phyloP scores from a whole-genome alignment of 2,329 filamentous ascomycete genomes.

The Stylonectria norvegica region DNA sequence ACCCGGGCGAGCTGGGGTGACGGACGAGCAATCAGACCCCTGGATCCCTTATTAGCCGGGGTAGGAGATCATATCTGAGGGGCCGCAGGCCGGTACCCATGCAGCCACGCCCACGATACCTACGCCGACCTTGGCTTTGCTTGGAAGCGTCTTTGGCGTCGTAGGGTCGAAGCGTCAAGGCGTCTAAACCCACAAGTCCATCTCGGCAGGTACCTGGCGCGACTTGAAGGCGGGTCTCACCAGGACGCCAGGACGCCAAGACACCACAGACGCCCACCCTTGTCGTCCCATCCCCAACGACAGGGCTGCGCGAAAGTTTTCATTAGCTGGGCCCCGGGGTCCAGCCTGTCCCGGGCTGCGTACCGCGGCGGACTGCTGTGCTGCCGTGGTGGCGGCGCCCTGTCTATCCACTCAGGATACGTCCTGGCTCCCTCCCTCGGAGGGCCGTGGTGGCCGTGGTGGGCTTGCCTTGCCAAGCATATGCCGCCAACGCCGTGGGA shows the following conservation, averaged over 20 bases:
- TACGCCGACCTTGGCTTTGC: no score
- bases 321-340: conserved; percentile 21
- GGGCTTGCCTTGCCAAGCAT: neutral
- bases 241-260: no score
- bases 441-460: no score
- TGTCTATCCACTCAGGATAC: conserved; percentile 21
- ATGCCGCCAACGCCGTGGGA: conserved; percentile 18
- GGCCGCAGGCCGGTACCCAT: conserved; percentile 12
- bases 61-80: conserved; percentile 7
- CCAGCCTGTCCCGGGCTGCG: conserved; percentile 13
- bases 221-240: conserved; percentile 23
- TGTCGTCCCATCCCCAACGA: conserved; percentile 15
- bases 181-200: conserved; percentile 8
- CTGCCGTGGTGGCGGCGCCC: conserved; percentile 29
- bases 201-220: conserved; percentile 23
- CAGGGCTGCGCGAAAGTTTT: conserved; percentile 28
- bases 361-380: conserved; percentile 18
- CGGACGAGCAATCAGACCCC: conserved; percentile 25
- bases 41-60: conserved; percentile 12
- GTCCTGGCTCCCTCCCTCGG: conserved; percentile 23
- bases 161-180: conserved; percentile 9
- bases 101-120: neutral
- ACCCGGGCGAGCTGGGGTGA: conserved; percentile 24
- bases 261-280: no score
- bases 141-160: conserved; percentile 13